Evolutionary conservation across 352 stramenopile genomes (phyloP).

Genomic region (Pythium aristosporum): DNA sequence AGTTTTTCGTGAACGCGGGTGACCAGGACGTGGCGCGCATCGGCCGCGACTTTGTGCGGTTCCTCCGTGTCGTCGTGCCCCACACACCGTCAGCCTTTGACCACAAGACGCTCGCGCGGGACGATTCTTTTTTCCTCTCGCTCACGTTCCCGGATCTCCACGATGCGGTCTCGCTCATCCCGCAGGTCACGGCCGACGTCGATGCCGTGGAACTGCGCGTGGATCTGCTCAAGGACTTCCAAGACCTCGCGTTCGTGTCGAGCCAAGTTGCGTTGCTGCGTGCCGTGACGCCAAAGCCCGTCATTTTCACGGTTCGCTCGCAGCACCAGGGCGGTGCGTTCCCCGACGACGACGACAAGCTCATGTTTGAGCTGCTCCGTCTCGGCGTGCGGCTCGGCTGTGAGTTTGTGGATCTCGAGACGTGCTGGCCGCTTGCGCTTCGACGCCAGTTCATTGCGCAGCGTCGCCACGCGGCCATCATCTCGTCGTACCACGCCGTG

Average conservation of each 20-base stretch:
- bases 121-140: constrained; percentile 80
- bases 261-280: constrained; percentile 76
- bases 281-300: constrained; percentile 88
- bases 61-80: constrained; percentile 57
- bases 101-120: constrained; percentile 39
- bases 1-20: constrained; percentile 60
- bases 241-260: constrained; percentile 63
- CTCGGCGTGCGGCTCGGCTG: constrained; percentile 92
- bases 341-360: constrained; percentile 87
- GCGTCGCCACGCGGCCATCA: constrained; percentile 54
- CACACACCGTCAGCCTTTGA: constrained; percentile 50
- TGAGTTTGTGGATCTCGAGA: constrained; percentile 97
- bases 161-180: constrained; percentile 45
- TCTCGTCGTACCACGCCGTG: constrained; percentile 77
- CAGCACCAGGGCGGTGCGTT: constrained; percentile 93
- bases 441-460: constrained; percentile 45
- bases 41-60: constrained; percentile 67
- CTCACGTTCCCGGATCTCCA: constrained; percentile 68
- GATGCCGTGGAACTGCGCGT: constrained; percentile 96
- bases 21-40: constrained; percentile 63
- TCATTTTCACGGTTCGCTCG: constrained; percentile 97
- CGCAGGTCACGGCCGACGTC: constrained; percentile 72
- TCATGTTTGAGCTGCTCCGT: constrained; percentile 86
- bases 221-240: constrained; percentile 81
- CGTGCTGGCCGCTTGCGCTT: constrained; percentile 77